Evolutionary conservation across 371 early-diverging fungal species (phyloP), one percentile per base, ranked within the genome.

Genomic region (Mucor sp.): DNA sequence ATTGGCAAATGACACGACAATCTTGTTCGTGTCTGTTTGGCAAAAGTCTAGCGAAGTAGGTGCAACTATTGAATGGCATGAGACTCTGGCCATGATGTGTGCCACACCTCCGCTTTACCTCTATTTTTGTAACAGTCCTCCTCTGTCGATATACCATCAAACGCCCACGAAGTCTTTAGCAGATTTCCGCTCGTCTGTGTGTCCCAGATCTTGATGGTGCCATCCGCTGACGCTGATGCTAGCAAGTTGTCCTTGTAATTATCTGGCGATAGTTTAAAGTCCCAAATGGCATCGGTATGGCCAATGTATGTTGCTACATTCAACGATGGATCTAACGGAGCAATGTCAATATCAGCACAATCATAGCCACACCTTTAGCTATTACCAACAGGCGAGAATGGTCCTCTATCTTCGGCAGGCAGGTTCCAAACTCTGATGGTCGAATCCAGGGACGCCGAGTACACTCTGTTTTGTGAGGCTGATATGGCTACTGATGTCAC

Each of bases 241-340:
- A 96, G 76, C 17, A 90, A 63, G 44, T 77, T 69, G 9, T 72
- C 66, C 0, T 32, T 7, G 17, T 32, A 32, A 56, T 76, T 67
- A 48, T 68, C 58, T 6, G 92, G 90, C 67, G 90, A 91, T 8
- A 91, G 68, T 63, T 89, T 87, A 57, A 94, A 76, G 66, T 93
- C 93, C 97, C 97, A 96, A 15, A 96, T 87, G 2, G 89, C 87
- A 72, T 95, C 94, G 0, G 93, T 90, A 70, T 95, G 95, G 1
- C 93, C 94, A 14, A 91, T 84, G 64, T 85, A 91, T 1, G 88
- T 89, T 9, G 88, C 81, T 15, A 83, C 67, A 28, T 85, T 79
- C 19, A 89, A 48, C 0, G 84, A 81, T 35, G 88, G 78, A 68
- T 88, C 90, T 89, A 63, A 12, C 30, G 6, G 14, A 15, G 14